A percentile compares a stretch with the other conserved stretches of the same genome.
These are phyloP conservation scores for Talinum fruticosum DNA, from an alignment of 148 eudicot genomes.

Conservation along the genomic window DNA sequence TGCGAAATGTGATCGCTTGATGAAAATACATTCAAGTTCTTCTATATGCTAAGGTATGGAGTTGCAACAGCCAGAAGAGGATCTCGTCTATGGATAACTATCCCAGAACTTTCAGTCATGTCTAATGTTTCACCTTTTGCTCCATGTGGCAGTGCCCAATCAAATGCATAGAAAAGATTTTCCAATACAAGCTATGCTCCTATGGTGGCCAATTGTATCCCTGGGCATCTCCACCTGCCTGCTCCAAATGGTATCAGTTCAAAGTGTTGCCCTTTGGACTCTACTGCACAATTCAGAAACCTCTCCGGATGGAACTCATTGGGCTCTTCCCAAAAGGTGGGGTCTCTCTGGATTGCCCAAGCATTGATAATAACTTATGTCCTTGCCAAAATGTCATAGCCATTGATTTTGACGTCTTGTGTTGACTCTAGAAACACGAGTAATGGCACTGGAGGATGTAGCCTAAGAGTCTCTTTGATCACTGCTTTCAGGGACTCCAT, in stretches of 20 bases:
- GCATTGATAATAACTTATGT: conserved; percentile 34
- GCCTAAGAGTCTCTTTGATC: conserved; percentile 30
- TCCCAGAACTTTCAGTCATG: conserved; percentile 24
- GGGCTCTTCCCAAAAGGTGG: conserved; percentile 29
- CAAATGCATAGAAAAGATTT: conserved; percentile 24
- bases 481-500: conserved; percentile 26
- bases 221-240: conserved; percentile 39
- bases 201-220: conserved; percentile 27
- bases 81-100: conserved; percentile 11
- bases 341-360: conserved; percentile 37
- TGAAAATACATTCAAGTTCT: background rate
- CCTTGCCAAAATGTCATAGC: conserved; percentile 32
- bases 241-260: conserved; percentile 39
- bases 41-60: background rate
- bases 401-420: conserved; percentile 14
- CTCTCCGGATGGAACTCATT: conserved; percentile 40
- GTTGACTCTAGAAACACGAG: conserved; percentile 21
- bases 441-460: conserved; percentile 31
- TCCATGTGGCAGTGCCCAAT: conserved; percentile 31
- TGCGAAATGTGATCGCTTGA: background rate
- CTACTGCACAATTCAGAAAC: conserved; percentile 22
- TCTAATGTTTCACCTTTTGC: conserved; percentile 16
- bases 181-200: conserved; percentile 27
- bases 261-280: conserved; percentile 31
- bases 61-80: conserved; percentile 28